Percentiles rank a stretch among this genome's conserved stretches.
Evolutionary conservation across 2,329 filamentous ascomycete species (phyloP).

Genomic region (Orbilia ellipsospora): DNA sequence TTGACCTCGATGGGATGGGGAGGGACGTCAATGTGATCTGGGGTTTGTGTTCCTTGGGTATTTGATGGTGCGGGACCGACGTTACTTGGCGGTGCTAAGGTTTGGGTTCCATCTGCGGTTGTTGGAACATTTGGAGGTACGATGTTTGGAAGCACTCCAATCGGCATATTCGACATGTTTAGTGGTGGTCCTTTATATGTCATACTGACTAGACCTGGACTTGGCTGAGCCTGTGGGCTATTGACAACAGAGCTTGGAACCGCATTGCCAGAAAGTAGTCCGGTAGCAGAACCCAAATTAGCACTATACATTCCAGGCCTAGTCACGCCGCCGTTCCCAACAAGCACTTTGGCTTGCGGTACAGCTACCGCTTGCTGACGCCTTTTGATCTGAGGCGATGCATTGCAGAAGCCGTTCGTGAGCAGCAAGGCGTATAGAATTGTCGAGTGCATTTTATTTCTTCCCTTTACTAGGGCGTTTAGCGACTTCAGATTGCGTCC

Average conservation of each 20-base stretch:
- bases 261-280: neutral
- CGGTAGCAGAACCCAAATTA: too few species aligned
- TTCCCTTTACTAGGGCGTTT: constrained; percentile 6
- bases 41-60: neutral
- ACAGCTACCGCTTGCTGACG: constrained; percentile 18
- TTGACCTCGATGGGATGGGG: neutral
- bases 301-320: too few species aligned
- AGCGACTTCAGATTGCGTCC: too few species aligned
- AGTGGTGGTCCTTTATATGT: neutral
- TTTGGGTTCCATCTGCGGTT: neutral
- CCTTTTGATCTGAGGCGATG: constrained; percentile 27
- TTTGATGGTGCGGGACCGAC: constrained; percentile 2
- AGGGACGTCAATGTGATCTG: neutral
- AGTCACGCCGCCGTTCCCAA: too few species aligned
- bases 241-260: constrained; percentile 2
- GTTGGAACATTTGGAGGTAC: neutral
- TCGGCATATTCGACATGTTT: neutral
- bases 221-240: neutral
- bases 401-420: constrained; percentile 14
- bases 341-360: constrained; percentile 8
- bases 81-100: neutral
- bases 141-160: neutral
- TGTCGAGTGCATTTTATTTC: constrained; percentile 15
- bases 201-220: neutral
- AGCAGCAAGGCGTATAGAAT: constrained; percentile 26